Conservation (phyloP, 305 asterid species). For the Rubia peregrina region DNA sequence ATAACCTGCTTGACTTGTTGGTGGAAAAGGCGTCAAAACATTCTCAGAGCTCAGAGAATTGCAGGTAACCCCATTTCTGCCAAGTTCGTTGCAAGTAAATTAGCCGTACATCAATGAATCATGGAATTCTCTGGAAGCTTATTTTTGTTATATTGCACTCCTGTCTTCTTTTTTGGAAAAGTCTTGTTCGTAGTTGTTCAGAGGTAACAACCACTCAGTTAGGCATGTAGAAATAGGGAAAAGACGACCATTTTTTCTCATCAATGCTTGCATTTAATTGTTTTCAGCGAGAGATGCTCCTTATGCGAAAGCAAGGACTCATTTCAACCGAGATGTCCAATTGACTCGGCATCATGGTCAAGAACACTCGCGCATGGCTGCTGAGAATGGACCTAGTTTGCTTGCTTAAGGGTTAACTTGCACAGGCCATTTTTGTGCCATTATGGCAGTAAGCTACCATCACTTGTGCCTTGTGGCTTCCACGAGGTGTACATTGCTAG, state of each 20-base stretch:
- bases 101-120: background rate
- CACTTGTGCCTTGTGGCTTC: slow-evolving; percentile 1
- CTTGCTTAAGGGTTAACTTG: slow-evolving; percentile 21
- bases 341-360: slow-evolving; percentile 60
- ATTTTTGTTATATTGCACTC: background rate
- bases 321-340: slow-evolving; percentile 69
- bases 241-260: background rate
- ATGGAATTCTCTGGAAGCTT: background rate
- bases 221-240: background rate
- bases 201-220: too few relatives aligned
- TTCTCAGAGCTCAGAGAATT: slow-evolving; percentile 80
- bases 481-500: slow-evolving; percentile 13
- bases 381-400: slow-evolving; percentile 61
- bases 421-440: background rate
- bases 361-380: slow-evolving; percentile 66
- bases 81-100: background rate
- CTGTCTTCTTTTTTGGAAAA: background rate
- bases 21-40: slow-evolving; percentile 92
- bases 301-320: slow-evolving; percentile 77
- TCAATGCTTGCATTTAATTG: background rate
- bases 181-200: too few relatives aligned
- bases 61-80: slow-evolving; percentile 42
- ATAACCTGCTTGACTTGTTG: slow-evolving; percentile 67
- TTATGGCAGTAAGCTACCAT: background rate
- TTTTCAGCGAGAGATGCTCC: slow-evolving; percentile 87